Evolutionary conservation across 2,329 filamentous ascomycete species (phyloP).

Genomic region (Epichloe amarillans): DNA sequence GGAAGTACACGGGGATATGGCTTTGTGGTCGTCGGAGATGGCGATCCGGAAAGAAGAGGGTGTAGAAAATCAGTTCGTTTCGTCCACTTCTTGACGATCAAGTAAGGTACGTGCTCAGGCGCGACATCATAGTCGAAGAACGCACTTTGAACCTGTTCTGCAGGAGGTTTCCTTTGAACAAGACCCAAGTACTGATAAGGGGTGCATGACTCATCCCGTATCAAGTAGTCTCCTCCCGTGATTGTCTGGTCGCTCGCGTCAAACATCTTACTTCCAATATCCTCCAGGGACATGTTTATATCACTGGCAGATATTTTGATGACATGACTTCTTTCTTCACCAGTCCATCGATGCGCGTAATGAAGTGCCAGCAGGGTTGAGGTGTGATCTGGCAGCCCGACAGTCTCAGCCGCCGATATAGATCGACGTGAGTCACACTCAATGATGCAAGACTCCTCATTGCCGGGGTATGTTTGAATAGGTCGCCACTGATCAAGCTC

Average conservation of each 20-base stretch:
- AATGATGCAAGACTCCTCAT: slow-evolving; percentile 20
- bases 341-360: slow-evolving; percentile 32
- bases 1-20: slow-evolving; percentile 32
- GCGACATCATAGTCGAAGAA: slow-evolving; percentile 24
- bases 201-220: slow-evolving; percentile 23
- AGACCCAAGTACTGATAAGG: slow-evolving; percentile 30
- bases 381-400: slow-evolving; percentile 27
- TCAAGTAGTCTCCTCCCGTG: slow-evolving; percentile 18
- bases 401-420: slow-evolving; percentile 10
- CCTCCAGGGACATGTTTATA: slow-evolving; percentile 13
- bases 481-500: slow-evolving; percentile 23
- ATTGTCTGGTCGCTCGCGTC: slow-evolving; percentile 11
- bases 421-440: slow-evolving; percentile 9
- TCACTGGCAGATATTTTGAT: slow-evolving; percentile 25
- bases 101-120: slow-evolving; percentile 32
- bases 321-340: slow-evolving; percentile 26
- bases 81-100: slow-evolving; percentile 36
- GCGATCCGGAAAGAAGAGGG: slow-evolving; percentile 8
- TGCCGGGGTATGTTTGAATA: slow-evolving; percentile 28
- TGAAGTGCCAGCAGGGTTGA: slow-evolving; percentile 30
- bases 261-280: slow-evolving; percentile 20
- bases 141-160: slow-evolving; percentile 24
- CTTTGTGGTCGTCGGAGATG: slow-evolving; percentile 21
- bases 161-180: slow-evolving; percentile 30
- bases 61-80: slow-evolving; percentile 49